A percentile compares a stretch with the other conserved stretches of the same genome.
These are phyloP conservation scores for Malus domestica DNA, from an alignment of 306 rosid species.

Conservation along the genomic window ASM211411v1 NC_041803.1:21930001-21930500, in stretches of 20 bases:
- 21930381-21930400: constrained; percentile 19
- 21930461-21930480: not conserved
- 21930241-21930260: not conserved
- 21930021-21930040: not conserved
- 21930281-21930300: constrained; percentile 18
- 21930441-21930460: not conserved
- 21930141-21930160: not conserved
- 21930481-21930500: too few relatives aligned
- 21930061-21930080: not conserved
- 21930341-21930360: not conserved
- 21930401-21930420: not conserved
- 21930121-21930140: not conserved
- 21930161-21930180: not conserved
- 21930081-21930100: not conserved
- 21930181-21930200: constrained; percentile 1
- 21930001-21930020: not conserved
- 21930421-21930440: not conserved
- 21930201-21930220: constrained; percentile 1
- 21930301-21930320: constrained; percentile 17
- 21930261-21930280: not conserved
- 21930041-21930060: not conserved
- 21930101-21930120: not conserved
- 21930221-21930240: not conserved
- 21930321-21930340: not conserved
- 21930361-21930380: constrained; percentile 29